A percentile compares a stretch with the other conserved stretches of the same genome.
phyloP scores from a whole-genome alignment of 805 yeast species.

The Myxozyma neglecta region DNA sequence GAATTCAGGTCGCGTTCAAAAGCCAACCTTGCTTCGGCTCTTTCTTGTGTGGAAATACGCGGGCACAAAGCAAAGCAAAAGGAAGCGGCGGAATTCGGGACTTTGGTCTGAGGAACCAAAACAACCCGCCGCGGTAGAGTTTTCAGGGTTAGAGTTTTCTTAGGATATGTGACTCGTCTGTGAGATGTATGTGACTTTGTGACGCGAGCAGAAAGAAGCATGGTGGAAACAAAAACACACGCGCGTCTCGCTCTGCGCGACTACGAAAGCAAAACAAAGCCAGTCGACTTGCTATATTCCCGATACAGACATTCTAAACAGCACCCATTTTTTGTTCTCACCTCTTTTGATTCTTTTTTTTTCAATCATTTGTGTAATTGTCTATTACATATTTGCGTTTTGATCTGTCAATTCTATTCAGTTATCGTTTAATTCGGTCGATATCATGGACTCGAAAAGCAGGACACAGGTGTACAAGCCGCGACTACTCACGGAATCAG shows the following conservation, averaged over 20 bases:
- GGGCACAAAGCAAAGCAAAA: background rate
- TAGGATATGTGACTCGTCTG: background rate
- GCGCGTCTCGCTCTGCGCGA: background rate
- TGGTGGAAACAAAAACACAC: background rate
- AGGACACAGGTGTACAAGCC: slow-evolving; percentile 32
- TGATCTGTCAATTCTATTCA: background rate
- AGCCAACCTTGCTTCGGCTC: background rate
- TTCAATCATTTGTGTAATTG: background rate
- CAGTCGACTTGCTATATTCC: too few relatives aligned
- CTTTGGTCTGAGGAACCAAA: too few relatives aligned
- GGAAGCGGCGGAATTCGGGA: too few relatives aligned
- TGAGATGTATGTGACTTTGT: background rate
- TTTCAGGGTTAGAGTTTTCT: background rate
- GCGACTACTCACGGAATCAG: slow-evolving; percentile 77
- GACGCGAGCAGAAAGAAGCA: too few relatives aligned
- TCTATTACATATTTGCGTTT: background rate
- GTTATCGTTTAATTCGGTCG: background rate
- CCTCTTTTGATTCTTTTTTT: background rate
- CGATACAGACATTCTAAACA: too few relatives aligned
- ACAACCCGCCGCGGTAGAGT: background rate
- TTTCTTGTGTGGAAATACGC: background rate
- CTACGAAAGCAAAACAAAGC: background rate
- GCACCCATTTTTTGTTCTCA: background rate
- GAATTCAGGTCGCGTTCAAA: too few relatives aligned
- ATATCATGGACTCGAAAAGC: slow-evolving; percentile 19